phyloP scores from a whole-genome alignment of 1,139 yeast genomes.

The Taphrina deformans region DNA sequence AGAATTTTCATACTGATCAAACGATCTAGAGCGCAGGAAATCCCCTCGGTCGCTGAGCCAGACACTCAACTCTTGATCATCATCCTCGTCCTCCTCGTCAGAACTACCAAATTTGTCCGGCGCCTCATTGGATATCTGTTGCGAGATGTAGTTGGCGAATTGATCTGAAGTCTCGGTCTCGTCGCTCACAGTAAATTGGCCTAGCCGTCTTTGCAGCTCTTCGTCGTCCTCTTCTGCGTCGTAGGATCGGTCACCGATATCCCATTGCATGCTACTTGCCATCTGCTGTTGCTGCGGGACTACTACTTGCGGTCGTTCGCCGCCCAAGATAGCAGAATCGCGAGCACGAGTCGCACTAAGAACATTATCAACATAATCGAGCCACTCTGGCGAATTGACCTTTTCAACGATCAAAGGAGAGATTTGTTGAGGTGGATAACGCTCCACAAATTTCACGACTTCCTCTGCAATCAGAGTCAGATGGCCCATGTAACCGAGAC shows the following conservation, averaged over 20 bases:
- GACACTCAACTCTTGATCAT: slow-evolving; percentile 39
- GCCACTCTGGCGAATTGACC: slow-evolving; percentile 66
- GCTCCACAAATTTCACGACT: slow-evolving; percentile 86
- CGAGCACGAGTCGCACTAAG: slow-evolving; percentile 87
- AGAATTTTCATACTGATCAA: slow-evolving; percentile 17
- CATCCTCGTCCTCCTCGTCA: slow-evolving; percentile 56
- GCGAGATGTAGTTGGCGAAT: slow-evolving; percentile 75
- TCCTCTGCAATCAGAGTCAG: slow-evolving; percentile 93
- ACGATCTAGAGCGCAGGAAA: slow-evolving; percentile 21
- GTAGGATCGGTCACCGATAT: slow-evolving; percentile 42
- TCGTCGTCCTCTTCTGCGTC: slow-evolving; percentile 49
- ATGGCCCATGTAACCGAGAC: slow-evolving; percentile 97
- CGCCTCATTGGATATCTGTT: slow-evolving; percentile 66
- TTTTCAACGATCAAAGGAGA: slow-evolving; percentile 62
- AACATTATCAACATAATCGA: slow-evolving; percentile 76
- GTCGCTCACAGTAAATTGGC: slow-evolving; percentile 37
- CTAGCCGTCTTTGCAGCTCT: slow-evolving; percentile 37
- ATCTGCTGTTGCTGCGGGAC: slow-evolving; percentile 42
- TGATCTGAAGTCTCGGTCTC: slow-evolving; percentile 49
- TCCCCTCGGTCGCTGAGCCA: slow-evolving; percentile 24
- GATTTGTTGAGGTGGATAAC: slow-evolving; percentile 63
- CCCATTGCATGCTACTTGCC: slow-evolving; percentile 42
- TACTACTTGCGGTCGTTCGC: slow-evolving; percentile 59
- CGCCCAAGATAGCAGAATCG: slow-evolving; percentile 93
- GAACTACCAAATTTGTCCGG: slow-evolving; percentile 59